phyloP scores from a whole-genome alignment of 2,329 filamentous ascomycete species.

The Xylaria sp. region DNA sequence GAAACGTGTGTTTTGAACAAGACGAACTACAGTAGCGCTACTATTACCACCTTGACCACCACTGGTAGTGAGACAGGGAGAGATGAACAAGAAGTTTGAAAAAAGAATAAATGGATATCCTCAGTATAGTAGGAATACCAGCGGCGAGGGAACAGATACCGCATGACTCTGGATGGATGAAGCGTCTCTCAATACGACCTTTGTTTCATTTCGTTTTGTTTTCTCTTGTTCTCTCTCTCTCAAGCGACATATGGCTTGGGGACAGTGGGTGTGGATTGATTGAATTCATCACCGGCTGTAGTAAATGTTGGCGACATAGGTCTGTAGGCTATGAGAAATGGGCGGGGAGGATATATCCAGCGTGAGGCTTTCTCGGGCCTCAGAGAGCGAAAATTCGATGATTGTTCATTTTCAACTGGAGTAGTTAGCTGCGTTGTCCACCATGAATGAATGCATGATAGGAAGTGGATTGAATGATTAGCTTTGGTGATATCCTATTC shows the following conservation, averaged over 20 bases:
- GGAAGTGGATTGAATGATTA: background rate
- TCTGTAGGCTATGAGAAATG: background rate
- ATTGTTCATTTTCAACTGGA: background rate
- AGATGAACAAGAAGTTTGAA: background rate
- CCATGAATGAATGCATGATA: background rate
- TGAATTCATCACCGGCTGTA: background rate
- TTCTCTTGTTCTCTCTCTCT: background rate
- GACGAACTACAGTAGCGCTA: constrained; percentile 13
- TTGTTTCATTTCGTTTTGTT: background rate
- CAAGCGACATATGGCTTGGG: background rate
- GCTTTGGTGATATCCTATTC: background rate
- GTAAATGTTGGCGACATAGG: background rate
- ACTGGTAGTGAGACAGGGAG: constrained; percentile 10
- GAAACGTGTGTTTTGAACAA: constrained; percentile 31
- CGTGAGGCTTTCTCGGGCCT: constrained; percentile 3
- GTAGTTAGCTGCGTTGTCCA: background rate
- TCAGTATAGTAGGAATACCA: background rate
- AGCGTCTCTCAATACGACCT: background rate
- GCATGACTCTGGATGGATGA: background rate
- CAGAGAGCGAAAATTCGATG: background rate
- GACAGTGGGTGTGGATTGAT: background rate
- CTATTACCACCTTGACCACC: background rate
- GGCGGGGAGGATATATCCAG: constrained; percentile 31
- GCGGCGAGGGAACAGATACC: background rate
- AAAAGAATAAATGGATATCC: background rate